Base-by-base conservation (phyloP, 2,329 filamentous ascomycete genomes). In the Trichoderma polysporum region DNA sequence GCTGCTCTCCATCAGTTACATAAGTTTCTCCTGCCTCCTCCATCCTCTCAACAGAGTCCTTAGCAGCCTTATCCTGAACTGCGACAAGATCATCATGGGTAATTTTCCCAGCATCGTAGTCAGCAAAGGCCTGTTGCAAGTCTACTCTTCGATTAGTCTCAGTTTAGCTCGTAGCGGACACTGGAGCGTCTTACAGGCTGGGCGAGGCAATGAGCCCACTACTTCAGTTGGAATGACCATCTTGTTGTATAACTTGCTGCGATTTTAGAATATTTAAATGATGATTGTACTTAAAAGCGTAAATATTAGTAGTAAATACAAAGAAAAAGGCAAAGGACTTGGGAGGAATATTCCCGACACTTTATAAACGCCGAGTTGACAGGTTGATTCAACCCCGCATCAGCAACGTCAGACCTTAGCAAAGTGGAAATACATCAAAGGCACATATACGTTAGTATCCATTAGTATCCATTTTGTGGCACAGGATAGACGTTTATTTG, bases 1-100 rank as follows among this genome's bases (percentile, higher is more conserved):
- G 49, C 52, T 69, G 68, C 50, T 69, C 68, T 35, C 68, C 68
- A 8, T 68, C 68, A 2, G 68, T 69, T 29, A 69, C 66, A 19
- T 54, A 54, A 3, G 31, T 47, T 27, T 69, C 54, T 12, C 66
- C 68, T 12, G 68, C 63, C 0, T 29, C 61, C 15, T 67, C 60
- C 66, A 69, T 56, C 7, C 56, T n/a, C 50, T 68, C 50, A 22
- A 69, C 53, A 13, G 59, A 60, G n/a, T 69, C 66, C 25, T 62
- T 62, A 8, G 68, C 66, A 3, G 61, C 66, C 29, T 47, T 66
- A n/a, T 69, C 66, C 33, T 69, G 66, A 13, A 33, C 60, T 1
- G 15, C 37, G 12, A 62, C 17, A 33, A 69, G 66, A 2, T 50
- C 60, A 50, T 65, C 57, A 15, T 17, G 68, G 31, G 56, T 50